These are phyloP conservation scores for Leccinum angustisporum DNA, from an alignment of 1,284 basidiomycete species.

Conservation along the genomic window DNA sequence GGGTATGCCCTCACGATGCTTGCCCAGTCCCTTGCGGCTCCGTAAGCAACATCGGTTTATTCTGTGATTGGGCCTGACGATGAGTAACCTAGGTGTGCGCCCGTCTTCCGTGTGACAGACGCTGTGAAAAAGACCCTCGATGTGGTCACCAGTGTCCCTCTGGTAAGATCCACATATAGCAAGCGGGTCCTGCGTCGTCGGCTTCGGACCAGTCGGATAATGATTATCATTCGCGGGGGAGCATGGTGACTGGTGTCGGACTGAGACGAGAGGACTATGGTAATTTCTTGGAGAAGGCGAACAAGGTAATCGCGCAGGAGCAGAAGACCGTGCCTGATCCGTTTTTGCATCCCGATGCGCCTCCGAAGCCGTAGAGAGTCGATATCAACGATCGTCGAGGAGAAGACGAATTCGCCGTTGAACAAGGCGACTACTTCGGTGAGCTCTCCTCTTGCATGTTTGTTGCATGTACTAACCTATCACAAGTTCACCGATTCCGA, in stretches of 20 bases:
- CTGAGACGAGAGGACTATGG: conserved; percentile 43
- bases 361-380: conserved; percentile 81
- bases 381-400: conserved; percentile 85
- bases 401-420: conserved; percentile 83
- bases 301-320: conserved; percentile 77
- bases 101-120: conserved; percentile 63
- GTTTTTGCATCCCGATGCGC: conserved; percentile 58
- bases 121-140: conserved; percentile 45
- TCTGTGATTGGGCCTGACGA: neutral
- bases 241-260: conserved; percentile 29
- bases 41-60: conserved; percentile 39
- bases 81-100: conserved; percentile 56
- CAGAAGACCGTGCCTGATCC: conserved; percentile 78
- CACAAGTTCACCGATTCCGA: conserved; percentile 85
- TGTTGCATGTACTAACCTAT: neutral
- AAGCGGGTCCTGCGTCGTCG: no score
- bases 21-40: conserved; percentile 73
- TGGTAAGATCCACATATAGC: conserved; percentile 38
- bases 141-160: conserved; percentile 74
- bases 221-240: conserved; percentile 41
- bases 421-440: conserved; percentile 91
- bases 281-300: conserved; percentile 83
- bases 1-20: conserved; percentile 51
- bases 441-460: conserved; percentile 26
- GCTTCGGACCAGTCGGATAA: no score